phyloP scores from a whole-genome alignment of 768 basidiomycete species.

The Russula virescens region DNA sequence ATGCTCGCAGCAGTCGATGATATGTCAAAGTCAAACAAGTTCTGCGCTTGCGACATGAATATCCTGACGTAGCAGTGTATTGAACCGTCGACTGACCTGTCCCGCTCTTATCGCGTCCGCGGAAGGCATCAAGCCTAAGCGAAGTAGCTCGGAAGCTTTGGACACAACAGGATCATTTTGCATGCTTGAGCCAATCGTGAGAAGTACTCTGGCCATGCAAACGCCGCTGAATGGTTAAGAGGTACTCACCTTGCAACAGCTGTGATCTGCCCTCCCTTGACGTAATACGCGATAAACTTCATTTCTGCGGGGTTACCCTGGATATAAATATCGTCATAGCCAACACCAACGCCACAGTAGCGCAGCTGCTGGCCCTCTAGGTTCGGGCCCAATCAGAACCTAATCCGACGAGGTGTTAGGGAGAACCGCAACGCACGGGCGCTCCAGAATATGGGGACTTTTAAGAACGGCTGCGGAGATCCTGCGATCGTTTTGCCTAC shows the following conservation, averaged over 20 bases:
- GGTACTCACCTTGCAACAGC: slow-evolving; percentile 56
- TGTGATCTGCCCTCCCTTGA: slow-evolving; percentile 54
- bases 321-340: slow-evolving; percentile 73
- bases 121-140: slow-evolving; percentile 75
- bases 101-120: slow-evolving; percentile 66
- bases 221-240: not conserved
- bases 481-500: slow-evolving; percentile 71
- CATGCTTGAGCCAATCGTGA: slow-evolving; percentile 45
- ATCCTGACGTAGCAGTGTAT: not conserved
- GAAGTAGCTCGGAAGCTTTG: slow-evolving; percentile 71
- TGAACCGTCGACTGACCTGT: slow-evolving; percentile 43
- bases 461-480: slow-evolving; percentile 54
- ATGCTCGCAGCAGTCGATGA: slow-evolving; percentile 25
- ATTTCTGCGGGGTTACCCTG: slow-evolving; percentile 68
- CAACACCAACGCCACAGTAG: slow-evolving; percentile 70
- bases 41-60: slow-evolving; percentile 23
- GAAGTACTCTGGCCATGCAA: not conserved
- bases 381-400: not conserved
- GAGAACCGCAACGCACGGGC: slow-evolving; percentile 48
- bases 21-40: slow-evolving; percentile 32
- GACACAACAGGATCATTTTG: slow-evolving; percentile 75
- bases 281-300: slow-evolving; percentile 86
- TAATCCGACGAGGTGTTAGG: not conserved
- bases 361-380: slow-evolving; percentile 80
- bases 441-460: slow-evolving; percentile 88